A percentile compares a stretch with the other conserved stretches of the same genome.
These are phyloP conservation scores for Daldinia loculata DNA, from an alignment of 495 filamentous ascomycete genomes.

Conservation along the genomic window DNA sequence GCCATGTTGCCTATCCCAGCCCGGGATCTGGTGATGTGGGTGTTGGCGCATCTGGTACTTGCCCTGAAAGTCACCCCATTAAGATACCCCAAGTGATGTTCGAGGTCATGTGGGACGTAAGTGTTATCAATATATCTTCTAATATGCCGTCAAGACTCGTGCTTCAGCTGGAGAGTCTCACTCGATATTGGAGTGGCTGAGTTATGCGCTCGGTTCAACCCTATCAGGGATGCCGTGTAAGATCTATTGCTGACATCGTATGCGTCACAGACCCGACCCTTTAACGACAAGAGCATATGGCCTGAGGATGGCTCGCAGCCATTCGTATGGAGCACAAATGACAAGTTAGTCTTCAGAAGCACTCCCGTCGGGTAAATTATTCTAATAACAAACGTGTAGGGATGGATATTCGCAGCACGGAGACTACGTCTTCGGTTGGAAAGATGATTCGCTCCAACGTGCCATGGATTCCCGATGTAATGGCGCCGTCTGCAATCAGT, in stretches of 20 bases:
- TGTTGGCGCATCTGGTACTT: slow-evolving; percentile 58
- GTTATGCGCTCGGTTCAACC: neutral
- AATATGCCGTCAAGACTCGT: too few relatives aligned
- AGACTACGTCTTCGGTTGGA: slow-evolving; percentile 55
- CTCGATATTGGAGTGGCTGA: neutral
- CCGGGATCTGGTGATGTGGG: slow-evolving; percentile 45
- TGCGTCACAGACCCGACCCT: slow-evolving; percentile 42
- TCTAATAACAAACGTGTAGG: slow-evolving; percentile 34
- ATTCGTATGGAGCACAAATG: slow-evolving; percentile 45
- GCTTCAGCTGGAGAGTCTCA: too few relatives aligned
- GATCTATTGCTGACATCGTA: slow-evolving; percentile 13
- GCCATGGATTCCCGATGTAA: slow-evolving; percentile 54
- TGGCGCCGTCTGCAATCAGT: slow-evolving; percentile 45
- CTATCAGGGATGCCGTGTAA: neutral
- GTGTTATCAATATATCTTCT: slow-evolving; percentile 6
- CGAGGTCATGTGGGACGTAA: slow-evolving; percentile 51
- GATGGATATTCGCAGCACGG: slow-evolving; percentile 51
- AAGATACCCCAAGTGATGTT: slow-evolving; percentile 48
- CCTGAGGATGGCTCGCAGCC: slow-evolving; percentile 50
- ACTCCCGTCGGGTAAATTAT: neutral
- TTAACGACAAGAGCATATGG: slow-evolving; percentile 49
- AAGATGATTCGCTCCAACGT: slow-evolving; percentile 50
- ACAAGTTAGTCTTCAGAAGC: slow-evolving; percentile 42
- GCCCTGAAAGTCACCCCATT: slow-evolving; percentile 67
- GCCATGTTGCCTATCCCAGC: slow-evolving; percentile 59